Base-by-base conservation (phyloP, 192 early-diverging fungal genomes). In the Gryganskiella cystojenkinii region DNA sequence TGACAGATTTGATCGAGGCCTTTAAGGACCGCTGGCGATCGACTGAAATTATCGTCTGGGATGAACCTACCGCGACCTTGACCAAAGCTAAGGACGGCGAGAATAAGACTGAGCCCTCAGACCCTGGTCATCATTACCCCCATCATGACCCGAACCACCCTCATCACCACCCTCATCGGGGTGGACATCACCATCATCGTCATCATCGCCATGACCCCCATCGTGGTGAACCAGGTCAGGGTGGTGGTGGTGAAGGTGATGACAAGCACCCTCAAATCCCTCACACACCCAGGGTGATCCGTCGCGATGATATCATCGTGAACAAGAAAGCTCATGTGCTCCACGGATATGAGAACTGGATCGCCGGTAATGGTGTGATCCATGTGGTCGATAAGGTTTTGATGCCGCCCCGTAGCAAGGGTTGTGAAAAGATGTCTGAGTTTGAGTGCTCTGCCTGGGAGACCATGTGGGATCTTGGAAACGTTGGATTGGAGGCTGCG, bases 361-460 rank as follows among this genome's bases (percentile, higher is more conserved):
- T 62, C 24, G 86, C 82, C 4, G 82, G 81, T 30, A 76, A 80
- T 24, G 82, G 81, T 7, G 73, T 68, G 20, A 73, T 88, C n/a
- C 84, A 88, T 58, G 82, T 86, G 0, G 57, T 81, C 0, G 73
- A 83, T 31, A 64, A 67, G 25, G 64, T 88, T 3, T 53, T 88
- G 43, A 61, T 58, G 37, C 83, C 82, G 34, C 84, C 86, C 35
- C 62, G 71, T 14, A 54, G 58, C 30, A 52, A 74, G 19, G 71
- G 64, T 1, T 74, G 71, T 14, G 50, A 61, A 40, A 47, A 55
- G 24, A 74, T 74, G 71, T 55, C 45, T 4, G 24, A 46, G 1
- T 13, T 42, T 9, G 71, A 74, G 44, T 74, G 71, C 20, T 51
- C 71, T 24, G 71, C 61, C 4, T 74, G 71, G 71, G 57, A 65